phyloP scores from a whole-genome alignment of 768 basidiomycete genomes.

The Suillus clintonianus region DNA sequence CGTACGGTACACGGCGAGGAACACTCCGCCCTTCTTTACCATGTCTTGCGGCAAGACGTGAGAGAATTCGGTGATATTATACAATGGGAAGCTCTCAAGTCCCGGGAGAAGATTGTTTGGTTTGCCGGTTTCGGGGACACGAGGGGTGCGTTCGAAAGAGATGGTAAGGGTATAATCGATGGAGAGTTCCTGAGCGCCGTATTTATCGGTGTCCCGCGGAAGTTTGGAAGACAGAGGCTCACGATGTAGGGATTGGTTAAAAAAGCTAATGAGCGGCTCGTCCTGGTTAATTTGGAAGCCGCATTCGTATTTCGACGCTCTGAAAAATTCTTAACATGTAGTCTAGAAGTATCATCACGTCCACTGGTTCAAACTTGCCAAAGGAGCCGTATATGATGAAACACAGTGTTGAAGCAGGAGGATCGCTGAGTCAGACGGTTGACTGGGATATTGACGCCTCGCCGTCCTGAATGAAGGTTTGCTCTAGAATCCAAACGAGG shows the following conservation, averaged over 20 bases:
- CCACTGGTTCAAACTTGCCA: not conserved
- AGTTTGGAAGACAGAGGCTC: not conserved
- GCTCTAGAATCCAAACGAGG: not conserved
- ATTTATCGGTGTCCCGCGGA: not conserved
- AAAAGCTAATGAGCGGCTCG: not conserved
- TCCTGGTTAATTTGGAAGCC: not conserved
- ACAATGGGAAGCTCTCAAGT: not conserved
- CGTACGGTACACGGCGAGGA: constrained; percentile 19
- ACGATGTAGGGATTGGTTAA: not conserved
- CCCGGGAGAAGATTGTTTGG: not conserved
- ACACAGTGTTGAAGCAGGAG: not conserved
- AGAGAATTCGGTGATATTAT: constrained; percentile 17
- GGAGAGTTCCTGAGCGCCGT: not conserved
- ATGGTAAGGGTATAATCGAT: not conserved
- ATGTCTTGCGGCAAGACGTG: constrained; percentile 19
- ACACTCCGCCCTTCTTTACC: constrained; percentile 23
- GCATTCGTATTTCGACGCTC: no score
- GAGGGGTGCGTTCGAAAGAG: not conserved
- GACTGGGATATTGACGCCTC: not conserved
- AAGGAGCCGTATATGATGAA: not conserved
- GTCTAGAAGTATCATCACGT: not conserved
- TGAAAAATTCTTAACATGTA: no score
- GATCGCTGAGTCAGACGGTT: not conserved
- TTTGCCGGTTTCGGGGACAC: not conserved
- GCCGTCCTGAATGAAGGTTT: not conserved